A percentile compares a stretch with the other conserved stretches of the same genome.
These are phyloP conservation scores for Fusarium sp. DNA, from an alignment of 2,329 filamentous ascomycete genomes.

Conservation along the genomic window DNA sequence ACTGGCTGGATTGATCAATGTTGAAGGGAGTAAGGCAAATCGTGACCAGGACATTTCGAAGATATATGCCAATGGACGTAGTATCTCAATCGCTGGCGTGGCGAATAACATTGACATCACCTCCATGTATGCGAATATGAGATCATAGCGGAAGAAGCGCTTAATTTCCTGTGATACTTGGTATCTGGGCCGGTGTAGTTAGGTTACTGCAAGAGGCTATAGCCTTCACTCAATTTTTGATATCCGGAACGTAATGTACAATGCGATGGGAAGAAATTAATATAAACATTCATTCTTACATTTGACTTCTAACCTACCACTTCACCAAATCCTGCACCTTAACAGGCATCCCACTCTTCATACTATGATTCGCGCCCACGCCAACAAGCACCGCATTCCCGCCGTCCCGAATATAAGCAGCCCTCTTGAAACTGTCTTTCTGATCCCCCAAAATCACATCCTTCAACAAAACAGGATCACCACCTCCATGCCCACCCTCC, in stretches of 20 bases:
- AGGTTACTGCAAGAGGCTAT: too few species aligned
- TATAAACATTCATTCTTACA: too few species aligned
- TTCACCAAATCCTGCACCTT: slow-evolving; percentile 39
- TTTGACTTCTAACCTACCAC: slow-evolving; percentile 13
- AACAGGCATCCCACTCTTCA: slow-evolving; percentile 47
- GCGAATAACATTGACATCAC: background rate
- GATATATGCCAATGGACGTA: rapidly evolving
- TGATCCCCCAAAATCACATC: slow-evolving; percentile 65
- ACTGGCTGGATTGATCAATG: background rate
- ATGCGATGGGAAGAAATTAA: too few species aligned
- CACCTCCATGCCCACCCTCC: slow-evolving; percentile 68
- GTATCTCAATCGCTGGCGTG: background rate
- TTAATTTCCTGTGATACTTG: too few species aligned
- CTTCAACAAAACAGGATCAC: slow-evolving; percentile 64
- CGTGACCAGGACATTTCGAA: rapidly evolving
- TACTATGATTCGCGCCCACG: slow-evolving; percentile 68
- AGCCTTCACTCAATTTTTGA: too few species aligned
- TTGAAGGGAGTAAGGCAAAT: rapidly evolving
- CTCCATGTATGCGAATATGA: too few species aligned
- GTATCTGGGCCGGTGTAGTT: too few species aligned
- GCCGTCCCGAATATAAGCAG: slow-evolving; percentile 68
- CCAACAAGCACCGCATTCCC: slow-evolving; percentile 69
- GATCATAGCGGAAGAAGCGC: too few species aligned
- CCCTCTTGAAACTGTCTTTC: slow-evolving; percentile 62
- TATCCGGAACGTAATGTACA: too few species aligned